A percentile compares a stretch with the other conserved stretches of the same genome.
phyloP scores from a whole-genome alignment of 2,329 filamentous ascomycete genomes.

The Xylariales sp. region DNA sequence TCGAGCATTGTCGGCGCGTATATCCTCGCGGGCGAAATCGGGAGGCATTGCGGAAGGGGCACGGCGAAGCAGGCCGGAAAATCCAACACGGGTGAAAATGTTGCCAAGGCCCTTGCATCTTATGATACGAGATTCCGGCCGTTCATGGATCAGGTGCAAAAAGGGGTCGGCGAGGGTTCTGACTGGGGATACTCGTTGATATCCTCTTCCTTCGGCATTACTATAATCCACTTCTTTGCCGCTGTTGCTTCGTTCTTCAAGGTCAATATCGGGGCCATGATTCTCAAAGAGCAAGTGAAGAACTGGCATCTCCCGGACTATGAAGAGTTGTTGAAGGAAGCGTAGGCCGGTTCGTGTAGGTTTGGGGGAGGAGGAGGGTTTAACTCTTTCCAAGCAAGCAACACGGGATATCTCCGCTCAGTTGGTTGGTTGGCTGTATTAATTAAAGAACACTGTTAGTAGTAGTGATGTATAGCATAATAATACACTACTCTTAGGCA shows the following conservation, averaged over 20 bases:
- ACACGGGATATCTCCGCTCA: conserved; percentile 5
- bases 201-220: conserved; percentile 49
- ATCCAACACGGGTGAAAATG: conserved; percentile 34
- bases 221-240: conserved; percentile 48
- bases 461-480: not conserved
- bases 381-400: too few relatives aligned
- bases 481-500: not conserved
- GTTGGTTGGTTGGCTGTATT: not conserved
- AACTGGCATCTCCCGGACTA: conserved; percentile 55
- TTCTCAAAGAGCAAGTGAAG: conserved; percentile 50
- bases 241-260: conserved; percentile 49
- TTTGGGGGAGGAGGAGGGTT: too few relatives aligned
- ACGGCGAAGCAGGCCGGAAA: conserved; percentile 15
- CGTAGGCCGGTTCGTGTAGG: not conserved
- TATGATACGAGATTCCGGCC: conserved; percentile 56
- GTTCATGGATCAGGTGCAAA: conserved; percentile 54
- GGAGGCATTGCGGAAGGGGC: conserved; percentile 38
- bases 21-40: conserved; percentile 60
- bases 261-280: conserved; percentile 51
- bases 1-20: conserved; percentile 58
- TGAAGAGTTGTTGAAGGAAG: conserved; percentile 39
- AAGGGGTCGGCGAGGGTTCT: conserved; percentile 35
- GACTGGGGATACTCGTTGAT: conserved; percentile 41
- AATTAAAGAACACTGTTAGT: not conserved
- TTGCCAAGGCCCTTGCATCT: conserved; percentile 48